Percentiles rank a stretch among this genome's conserved stretches.
These are phyloP conservation scores for Lachnellula suecica DNA, from an alignment of 2,329 filamentous ascomycete genomes.

Conservation along the genomic window DNA sequence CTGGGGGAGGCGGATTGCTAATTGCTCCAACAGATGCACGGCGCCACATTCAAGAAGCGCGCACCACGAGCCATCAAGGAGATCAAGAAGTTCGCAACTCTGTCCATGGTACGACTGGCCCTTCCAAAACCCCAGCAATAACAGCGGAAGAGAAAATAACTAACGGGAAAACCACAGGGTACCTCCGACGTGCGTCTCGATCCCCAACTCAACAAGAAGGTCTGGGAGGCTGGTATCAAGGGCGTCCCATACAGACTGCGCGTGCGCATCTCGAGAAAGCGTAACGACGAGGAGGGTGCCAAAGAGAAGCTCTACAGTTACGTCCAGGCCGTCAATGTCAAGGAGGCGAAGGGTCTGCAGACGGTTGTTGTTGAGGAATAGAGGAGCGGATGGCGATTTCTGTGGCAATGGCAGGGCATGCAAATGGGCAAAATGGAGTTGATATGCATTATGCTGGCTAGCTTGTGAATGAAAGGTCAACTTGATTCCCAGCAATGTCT, in stretches of 20 bases:
- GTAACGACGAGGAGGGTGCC: slow-evolving; percentile 99
- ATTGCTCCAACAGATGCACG: slow-evolving; percentile 75
- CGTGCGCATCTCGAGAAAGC: slow-evolving; percentile 97
- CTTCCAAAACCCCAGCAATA: neutral
- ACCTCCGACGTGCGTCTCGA: slow-evolving; percentile 96
- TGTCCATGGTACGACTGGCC: slow-evolving; percentile 82
- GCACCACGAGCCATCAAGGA: slow-evolving; percentile 99
- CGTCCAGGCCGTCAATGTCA: slow-evolving; percentile 99
- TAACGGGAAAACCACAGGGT: slow-evolving; percentile 57
- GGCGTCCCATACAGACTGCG: slow-evolving; percentile 96
- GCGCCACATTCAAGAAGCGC: slow-evolving; percentile 99
- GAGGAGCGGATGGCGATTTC: slow-evolving; percentile 14
- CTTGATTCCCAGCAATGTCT: slow-evolving; percentile 11
- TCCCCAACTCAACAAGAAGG: slow-evolving; percentile 99
- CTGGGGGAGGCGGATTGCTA: slow-evolving; percentile 39
- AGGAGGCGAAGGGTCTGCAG: slow-evolving; percentile 96
- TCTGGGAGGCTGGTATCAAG: slow-evolving; percentile 99
- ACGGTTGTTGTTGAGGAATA: slow-evolving; percentile 84
- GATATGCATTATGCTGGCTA: slow-evolving; percentile 31
- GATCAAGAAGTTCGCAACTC: slow-evolving; percentile 90
- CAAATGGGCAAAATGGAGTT: slow-evolving; percentile 27
- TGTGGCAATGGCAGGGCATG: slow-evolving; percentile 22
- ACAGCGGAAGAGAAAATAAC: slow-evolving; percentile 1
- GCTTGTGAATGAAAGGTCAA: slow-evolving; percentile 33
- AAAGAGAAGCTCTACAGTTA: slow-evolving; percentile 99